Conservation (phyloP, 2,329 filamentous ascomycete species). For the Fusarium sp. region DNA sequence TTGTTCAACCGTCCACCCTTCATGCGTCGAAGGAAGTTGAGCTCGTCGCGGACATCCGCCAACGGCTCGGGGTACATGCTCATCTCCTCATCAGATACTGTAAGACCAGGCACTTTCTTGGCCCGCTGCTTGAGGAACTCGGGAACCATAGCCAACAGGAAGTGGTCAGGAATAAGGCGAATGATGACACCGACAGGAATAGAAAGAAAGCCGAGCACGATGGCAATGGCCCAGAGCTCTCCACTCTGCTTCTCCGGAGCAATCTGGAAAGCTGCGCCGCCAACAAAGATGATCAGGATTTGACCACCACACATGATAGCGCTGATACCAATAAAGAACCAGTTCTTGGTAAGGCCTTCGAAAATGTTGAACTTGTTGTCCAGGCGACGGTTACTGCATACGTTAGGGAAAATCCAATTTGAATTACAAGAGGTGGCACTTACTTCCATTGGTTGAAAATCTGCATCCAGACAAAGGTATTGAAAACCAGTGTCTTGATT, state of each 20-base stretch:
- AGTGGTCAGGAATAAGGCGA: slow-evolving; percentile 82
- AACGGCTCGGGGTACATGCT: slow-evolving; percentile 77
- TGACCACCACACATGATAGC: slow-evolving; percentile 89
- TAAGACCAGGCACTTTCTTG: slow-evolving; percentile 64
- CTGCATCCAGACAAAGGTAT: slow-evolving; percentile 99
- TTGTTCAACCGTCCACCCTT: slow-evolving; percentile 86
- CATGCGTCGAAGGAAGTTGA: slow-evolving; percentile 82
- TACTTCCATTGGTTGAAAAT: slow-evolving; percentile 98
- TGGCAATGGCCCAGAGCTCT: slow-evolving; percentile 88
- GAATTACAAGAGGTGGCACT: slow-evolving; percentile 52
- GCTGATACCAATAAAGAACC: slow-evolving; percentile 90
- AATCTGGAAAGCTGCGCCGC: slow-evolving; percentile 84
- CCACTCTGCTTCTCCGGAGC: slow-evolving; percentile 69
- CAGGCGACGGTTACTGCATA: slow-evolving; percentile 80
- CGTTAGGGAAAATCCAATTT: slow-evolving; percentile 26
- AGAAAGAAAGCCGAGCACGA: slow-evolving; percentile 86
- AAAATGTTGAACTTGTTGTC: slow-evolving; percentile 98
- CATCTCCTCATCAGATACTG: slow-evolving; percentile 75
- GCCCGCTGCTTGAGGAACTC: slow-evolving; percentile 63
- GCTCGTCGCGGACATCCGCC: slow-evolving; percentile 81
- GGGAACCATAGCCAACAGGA: slow-evolving; percentile 66
- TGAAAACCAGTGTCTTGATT: slow-evolving; percentile 89
- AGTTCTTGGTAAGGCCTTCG: slow-evolving; percentile 85
- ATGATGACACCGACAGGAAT: slow-evolving; percentile 85
- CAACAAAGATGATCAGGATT: slow-evolving; percentile 89